A percentile compares a stretch with the other conserved stretches of the same genome.
Conservation (phyloP, 1,284 basidiomycete species). For the Sporisorium exsertum region DNA sequence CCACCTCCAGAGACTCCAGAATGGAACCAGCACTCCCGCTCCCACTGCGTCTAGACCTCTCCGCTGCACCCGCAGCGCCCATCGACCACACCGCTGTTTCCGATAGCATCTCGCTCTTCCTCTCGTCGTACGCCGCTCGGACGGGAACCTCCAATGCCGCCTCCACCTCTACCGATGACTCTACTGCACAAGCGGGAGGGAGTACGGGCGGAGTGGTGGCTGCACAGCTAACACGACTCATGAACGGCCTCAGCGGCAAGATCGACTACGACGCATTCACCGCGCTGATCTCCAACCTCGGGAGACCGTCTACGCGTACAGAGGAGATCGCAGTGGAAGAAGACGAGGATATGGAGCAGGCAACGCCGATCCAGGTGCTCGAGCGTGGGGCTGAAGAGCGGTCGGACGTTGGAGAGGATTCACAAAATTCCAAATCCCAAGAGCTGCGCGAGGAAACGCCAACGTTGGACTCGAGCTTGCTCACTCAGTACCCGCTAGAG, state of each 20-base stretch:
- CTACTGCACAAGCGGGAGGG: not conserved
- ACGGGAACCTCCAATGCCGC: constrained; percentile 30
- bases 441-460: constrained; percentile 15
- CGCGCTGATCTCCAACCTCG: not conserved
- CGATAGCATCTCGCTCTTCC: constrained; percentile 24
- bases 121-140: constrained; percentile 31
- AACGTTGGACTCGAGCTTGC: constrained; percentile 5
- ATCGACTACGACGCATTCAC: constrained; percentile 35
- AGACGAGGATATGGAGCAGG: not conserved
- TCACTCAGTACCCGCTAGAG: not conserved
- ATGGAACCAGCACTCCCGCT: constrained; percentile 47
- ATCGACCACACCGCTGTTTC: constrained; percentile 16
- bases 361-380: constrained; percentile 5
- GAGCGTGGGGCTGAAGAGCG: not conserved
- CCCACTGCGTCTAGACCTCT: constrained; percentile 31
- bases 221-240: constrained; percentile 30
- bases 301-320: not conserved
- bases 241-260: constrained; percentile 37
- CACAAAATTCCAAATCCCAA: constrained; percentile 5
- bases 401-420: not conserved
- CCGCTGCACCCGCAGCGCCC: not conserved
- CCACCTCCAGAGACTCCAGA: not conserved
- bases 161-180: constrained; percentile 1
- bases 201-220: constrained; percentile 42
- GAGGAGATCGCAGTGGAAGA: not conserved